These are phyloP conservation scores for Crataegus laevigata DNA, from an alignment of 306 rosid genomes.

Conservation along the genomic window DNA sequence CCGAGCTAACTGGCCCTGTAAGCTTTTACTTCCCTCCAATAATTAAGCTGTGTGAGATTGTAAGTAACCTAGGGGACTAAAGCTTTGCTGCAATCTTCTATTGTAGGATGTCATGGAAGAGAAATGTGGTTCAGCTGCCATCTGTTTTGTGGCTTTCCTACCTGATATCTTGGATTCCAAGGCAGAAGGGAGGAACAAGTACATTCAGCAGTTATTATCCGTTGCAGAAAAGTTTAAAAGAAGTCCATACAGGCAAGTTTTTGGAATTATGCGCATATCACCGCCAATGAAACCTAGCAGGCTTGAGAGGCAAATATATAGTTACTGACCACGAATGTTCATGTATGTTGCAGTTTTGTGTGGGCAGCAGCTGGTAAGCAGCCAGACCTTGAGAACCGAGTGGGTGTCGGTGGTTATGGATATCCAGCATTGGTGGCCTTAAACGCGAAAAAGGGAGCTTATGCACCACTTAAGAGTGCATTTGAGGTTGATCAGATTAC, in stretches of 20 bases:
- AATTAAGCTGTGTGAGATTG: neutral
- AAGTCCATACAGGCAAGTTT: slow-evolving; percentile 79
- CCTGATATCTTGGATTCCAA: slow-evolving; percentile 96
- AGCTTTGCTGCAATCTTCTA: slow-evolving; percentile 2
- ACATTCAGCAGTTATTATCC: slow-evolving; percentile 66
- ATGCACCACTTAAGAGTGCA: slow-evolving; percentile 96
- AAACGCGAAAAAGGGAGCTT: slow-evolving; percentile 76
- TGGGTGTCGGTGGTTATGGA: slow-evolving; percentile 98
- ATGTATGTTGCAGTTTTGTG: slow-evolving; percentile 50
- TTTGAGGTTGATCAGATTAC: slow-evolving; percentile 72
- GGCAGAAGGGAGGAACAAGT: slow-evolving; percentile 91
- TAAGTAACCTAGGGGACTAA: neutral
- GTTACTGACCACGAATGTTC: neutral
- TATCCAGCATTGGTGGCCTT: slow-evolving; percentile 96
- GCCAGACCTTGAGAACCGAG: slow-evolving; percentile 77
- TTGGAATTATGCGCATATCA: neutral
- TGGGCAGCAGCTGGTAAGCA: slow-evolving; percentile 95
- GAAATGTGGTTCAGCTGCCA: slow-evolving; percentile 89
- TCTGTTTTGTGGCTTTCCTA: slow-evolving; percentile 92
- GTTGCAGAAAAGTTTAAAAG: slow-evolving; percentile 91
- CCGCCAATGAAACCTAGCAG: neutral
- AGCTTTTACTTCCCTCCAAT: slow-evolving; percentile 22
- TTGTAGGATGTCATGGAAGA: slow-evolving; percentile 79
- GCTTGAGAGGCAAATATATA: neutral
- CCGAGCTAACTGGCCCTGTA: slow-evolving; percentile 73